phyloP scores from a whole-genome alignment of 2,329 filamentous ascomycete species.

The Albophoma yamanashiensis region DNA sequence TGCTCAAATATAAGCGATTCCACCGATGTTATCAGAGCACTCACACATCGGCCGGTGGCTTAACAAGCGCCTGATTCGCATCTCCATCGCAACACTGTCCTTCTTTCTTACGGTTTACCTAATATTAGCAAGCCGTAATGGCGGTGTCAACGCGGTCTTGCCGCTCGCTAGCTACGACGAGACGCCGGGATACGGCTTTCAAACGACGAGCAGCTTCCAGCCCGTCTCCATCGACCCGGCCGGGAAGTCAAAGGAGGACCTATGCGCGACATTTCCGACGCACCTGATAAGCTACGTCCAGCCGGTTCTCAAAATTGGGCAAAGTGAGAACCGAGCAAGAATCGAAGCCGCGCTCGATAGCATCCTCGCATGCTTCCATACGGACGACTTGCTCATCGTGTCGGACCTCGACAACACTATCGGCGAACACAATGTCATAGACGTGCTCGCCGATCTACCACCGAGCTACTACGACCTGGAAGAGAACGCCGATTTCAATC shows the following conservation, averaged over 20 bases:
- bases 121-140: background rate
- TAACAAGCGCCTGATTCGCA: background rate
- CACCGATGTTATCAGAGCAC: background rate
- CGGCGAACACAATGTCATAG: slow-evolving; percentile 29
- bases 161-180: background rate
- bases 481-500: background rate
- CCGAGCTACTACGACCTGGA: background rate
- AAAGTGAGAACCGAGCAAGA: background rate
- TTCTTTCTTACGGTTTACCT: background rate
- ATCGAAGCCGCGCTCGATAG: slow-evolving; percentile 35
- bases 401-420: slow-evolving; percentile 38
- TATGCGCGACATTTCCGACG: background rate
- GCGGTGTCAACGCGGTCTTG: background rate
- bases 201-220: background rate
- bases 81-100: background rate
- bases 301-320: background rate
- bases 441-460: slow-evolving; percentile 23
- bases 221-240: background rate
- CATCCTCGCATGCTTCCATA: slow-evolving; percentile 38
- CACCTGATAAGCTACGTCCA: background rate
- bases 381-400: slow-evolving; percentile 32
- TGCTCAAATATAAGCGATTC: background rate
- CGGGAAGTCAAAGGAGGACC: background rate
- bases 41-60: background rate
- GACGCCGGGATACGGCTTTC: background rate